Evolutionary conservation across 2,329 filamentous ascomycete species (phyloP), one percentile per base, ranked within the genome.

Genomic region (Pseudogymnoascus sp.): DNA sequence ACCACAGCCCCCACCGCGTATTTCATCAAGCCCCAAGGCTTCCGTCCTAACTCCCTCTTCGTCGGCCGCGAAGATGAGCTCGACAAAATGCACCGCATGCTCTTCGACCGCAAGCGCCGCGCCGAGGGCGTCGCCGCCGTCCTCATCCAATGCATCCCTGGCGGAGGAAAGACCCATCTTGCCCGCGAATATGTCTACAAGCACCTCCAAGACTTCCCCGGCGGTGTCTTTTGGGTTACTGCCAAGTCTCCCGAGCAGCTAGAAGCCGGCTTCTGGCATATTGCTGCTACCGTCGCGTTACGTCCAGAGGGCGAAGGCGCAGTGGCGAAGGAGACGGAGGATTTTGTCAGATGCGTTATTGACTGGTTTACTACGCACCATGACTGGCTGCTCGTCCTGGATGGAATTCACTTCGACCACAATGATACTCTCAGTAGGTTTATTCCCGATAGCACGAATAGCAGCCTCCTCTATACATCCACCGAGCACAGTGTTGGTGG

Each of bases 171-270:
- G 73, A 86, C 85, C 1, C 87, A 89, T 68, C 75, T 90, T 12
- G 86, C 86, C 28, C 80, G 87, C 3, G 80, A 90, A 72, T 90
- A 89, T 70, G 81, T 88, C 31, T 88, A 85, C 68, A 73, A 77
- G 4, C 82, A 89, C 68, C 82, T 78, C 37, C 74, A 79, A 4
- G 76, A 83, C 65, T 90, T 87, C 67, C 81, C 83, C 0, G 86
- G 86, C 1, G 88, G 88, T 1, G 79, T 89, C 46, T 90, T 88
- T 72, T 90, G 88, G 88, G 80, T 89, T 14, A 81, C 85, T 59
- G 84, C 85, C 7, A 87, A 85, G 66, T 84, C 82, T 0, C 71
- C 78, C 3, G 76, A 83, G 61, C 84, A 87, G 60, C 78, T 85
- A 35, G 81, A 82, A 61, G 82, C 84, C 59, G 84, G 84, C 33